phyloP scores from a whole-genome alignment of 192 early-diverging fungal genomes.

The Dimargaris xerosporica region DNA sequence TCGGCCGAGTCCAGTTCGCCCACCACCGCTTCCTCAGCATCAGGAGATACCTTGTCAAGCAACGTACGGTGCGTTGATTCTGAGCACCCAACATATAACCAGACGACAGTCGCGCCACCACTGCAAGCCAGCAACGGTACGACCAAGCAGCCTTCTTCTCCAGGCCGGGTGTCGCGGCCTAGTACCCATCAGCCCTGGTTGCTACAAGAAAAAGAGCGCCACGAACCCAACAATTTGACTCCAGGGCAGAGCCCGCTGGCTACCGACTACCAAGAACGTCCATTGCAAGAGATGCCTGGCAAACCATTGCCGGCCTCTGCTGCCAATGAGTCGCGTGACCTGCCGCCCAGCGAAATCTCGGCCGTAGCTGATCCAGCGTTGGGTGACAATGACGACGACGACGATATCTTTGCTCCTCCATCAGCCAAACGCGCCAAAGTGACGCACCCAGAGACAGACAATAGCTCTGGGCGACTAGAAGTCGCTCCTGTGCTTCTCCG shows the following conservation, averaged over 20 bases:
- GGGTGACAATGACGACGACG: conserved; percentile 52
- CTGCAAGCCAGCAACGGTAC: too few relatives aligned
- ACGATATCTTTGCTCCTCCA: conserved; percentile 55
- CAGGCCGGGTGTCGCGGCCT: too few relatives aligned
- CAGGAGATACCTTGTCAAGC: neutral
- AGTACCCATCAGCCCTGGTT: too few relatives aligned
- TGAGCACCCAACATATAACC: neutral
- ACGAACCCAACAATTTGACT: too few relatives aligned
- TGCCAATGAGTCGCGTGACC: neutral
- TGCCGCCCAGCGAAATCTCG: neutral
- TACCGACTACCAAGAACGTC: neutral
- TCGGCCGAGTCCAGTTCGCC: neutral
- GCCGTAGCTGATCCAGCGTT: conserved; percentile 35
- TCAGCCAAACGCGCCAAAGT: too few relatives aligned
- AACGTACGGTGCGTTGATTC: neutral
- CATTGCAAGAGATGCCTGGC: neutral
- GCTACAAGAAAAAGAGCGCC: too few relatives aligned
- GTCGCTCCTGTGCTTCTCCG: too few relatives aligned
- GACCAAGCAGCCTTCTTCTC: too few relatives aligned
- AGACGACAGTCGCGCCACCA: too few relatives aligned
- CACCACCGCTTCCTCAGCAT: neutral
- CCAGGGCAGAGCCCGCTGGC: neutral
- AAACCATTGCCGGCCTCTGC: neutral
- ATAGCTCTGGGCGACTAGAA: too few relatives aligned
- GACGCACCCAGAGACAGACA: too few relatives aligned